Conservation (phyloP, 768 basidiomycete species). For the Cystofilobasidium capitatum region DNA sequence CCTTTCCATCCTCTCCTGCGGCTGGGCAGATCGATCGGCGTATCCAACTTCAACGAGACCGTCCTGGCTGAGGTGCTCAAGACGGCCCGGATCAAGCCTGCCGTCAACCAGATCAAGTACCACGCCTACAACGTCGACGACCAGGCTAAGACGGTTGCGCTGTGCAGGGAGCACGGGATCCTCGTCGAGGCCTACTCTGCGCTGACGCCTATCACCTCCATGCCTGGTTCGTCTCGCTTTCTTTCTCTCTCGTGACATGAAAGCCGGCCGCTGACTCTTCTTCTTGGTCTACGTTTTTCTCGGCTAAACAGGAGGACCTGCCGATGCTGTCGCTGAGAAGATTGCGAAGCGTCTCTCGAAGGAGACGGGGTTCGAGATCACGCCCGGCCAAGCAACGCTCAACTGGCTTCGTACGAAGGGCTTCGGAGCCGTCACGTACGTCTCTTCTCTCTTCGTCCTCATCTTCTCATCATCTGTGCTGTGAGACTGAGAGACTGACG, state of each 20-base stretch:
- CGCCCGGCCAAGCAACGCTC: conserved; percentile 22
- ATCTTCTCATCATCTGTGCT: background rate
- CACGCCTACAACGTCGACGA: conserved; percentile 25
- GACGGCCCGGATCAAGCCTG: conserved; percentile 25
- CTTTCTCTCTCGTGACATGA: background rate
- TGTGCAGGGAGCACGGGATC: conserved; percentile 20
- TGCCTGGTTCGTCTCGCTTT: conserved; percentile 10
- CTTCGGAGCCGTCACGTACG: conserved; percentile 24
- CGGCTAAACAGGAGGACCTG: conserved; percentile 6
- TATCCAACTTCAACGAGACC: conserved; percentile 17
- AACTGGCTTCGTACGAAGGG: conserved; percentile 23
- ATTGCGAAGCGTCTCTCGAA: conserved; percentile 13
- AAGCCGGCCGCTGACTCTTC: background rate
- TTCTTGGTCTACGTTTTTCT: background rate
- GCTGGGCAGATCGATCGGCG: background rate
- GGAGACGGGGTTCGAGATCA: background rate
- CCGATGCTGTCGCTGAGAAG: conserved; percentile 10
- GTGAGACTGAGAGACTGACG: background rate
- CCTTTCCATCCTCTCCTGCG: background rate
- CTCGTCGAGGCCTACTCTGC: conserved; percentile 18
- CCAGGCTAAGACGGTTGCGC: background rate
- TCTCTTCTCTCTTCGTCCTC: background rate
- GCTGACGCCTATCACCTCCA: conserved; percentile 21
- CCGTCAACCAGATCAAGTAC: conserved; percentile 24
- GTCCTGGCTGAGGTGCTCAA: conserved; percentile 1